Evolutionary conservation across 176 grass and related monocot genomes (phyloP).

Genomic region (Paspalum vaginatum): DNA sequence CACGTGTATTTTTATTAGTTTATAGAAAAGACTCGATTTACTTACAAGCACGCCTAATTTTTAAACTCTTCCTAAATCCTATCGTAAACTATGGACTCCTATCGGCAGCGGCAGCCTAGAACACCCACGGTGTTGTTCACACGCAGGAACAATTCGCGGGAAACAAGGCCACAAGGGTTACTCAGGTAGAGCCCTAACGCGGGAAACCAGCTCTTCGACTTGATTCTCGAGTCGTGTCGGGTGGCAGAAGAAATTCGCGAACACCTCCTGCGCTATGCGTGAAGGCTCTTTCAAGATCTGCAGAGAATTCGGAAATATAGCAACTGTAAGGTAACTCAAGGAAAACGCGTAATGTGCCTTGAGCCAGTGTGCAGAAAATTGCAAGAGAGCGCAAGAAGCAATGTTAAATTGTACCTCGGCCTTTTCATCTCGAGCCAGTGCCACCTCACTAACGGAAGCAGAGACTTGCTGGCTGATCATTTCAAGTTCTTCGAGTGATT

Average conservation of each 20-base stretch:
- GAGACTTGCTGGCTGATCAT: conserved; percentile 69
- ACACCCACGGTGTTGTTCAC: too few species aligned
- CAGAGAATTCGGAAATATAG: conserved; percentile 19
- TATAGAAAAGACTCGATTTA: too few species aligned
- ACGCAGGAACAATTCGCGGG: too few species aligned
- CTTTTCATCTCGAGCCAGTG: conserved; percentile 71
- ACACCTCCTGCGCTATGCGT: conserved; percentile 56
- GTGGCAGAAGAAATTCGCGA: conserved; percentile 75
- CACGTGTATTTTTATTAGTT: too few species aligned
- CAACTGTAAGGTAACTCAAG: background rate
- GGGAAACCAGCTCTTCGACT: conserved; percentile 57
- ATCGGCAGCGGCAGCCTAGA: too few species aligned
- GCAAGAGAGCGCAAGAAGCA: background rate
- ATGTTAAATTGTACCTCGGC: conserved; percentile 58
- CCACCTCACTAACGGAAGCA: conserved; percentile 87
- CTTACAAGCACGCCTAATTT: too few species aligned
- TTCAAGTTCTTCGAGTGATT: conserved; percentile 81
- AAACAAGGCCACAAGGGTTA: too few species aligned
- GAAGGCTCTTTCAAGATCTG: conserved; percentile 71
- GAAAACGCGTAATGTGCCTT: background rate
- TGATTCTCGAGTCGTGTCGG: conserved; percentile 64
- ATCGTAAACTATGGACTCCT: too few species aligned
- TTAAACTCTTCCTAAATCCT: too few species aligned
- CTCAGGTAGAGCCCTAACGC: conserved; percentile 52
- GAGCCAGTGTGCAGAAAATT: conserved; percentile 8